Evolutionary conservation across 352 stramenopile genomes (phyloP).

Genomic region (Phytopythium ostracodes): DNA sequence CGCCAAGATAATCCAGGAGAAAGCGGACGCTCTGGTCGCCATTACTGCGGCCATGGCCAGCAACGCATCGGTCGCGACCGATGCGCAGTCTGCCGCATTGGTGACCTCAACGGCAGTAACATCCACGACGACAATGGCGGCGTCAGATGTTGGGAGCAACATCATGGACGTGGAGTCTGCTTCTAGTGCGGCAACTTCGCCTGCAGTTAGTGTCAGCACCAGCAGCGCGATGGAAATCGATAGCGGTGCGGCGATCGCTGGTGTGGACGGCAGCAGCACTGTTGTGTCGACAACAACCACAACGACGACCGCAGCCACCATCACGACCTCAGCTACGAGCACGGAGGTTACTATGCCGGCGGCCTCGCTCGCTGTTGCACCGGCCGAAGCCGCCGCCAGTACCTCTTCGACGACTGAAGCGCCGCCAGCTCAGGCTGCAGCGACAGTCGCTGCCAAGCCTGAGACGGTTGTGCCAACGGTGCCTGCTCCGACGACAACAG

Average conservation of each 20-base stretch:
- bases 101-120: neutral
- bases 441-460: neutral
- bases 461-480: neutral
- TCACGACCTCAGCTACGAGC: neutral
- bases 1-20: conserved; percentile 60
- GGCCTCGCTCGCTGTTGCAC: neutral
- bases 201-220: neutral
- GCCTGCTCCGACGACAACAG: neutral
- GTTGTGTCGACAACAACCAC: neutral
- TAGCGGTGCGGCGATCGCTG: neutral
- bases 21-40: conserved; percentile 25
- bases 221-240: neutral
- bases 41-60: conserved; percentile 3
- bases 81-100: neutral
- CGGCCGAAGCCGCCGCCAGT: too few species aligned
- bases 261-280: neutral
- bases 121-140: neutral
- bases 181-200: neutral
- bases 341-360: neutral
- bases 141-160: neutral
- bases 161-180: neutral
- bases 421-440: neutral
- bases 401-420: neutral
- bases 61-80: neutral
- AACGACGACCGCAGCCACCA: neutral